A percentile compares a stretch with the other conserved stretches of the same genome.
Conservation (phyloP, 2,329 filamentous ascomycete species). For the Biscogniauxia sp. region DNA sequence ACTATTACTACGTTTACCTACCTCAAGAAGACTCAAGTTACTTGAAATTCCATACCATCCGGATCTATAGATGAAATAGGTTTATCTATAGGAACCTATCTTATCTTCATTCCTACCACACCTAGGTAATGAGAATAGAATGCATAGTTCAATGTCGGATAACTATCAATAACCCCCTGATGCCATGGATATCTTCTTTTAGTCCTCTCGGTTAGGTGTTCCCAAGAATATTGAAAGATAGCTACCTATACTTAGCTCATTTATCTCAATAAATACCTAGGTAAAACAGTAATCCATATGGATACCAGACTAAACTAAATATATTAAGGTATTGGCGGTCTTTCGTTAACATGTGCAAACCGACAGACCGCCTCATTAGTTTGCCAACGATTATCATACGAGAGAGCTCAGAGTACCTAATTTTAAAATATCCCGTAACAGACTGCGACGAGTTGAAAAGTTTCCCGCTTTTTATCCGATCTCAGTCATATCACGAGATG, state of each 20-base stretch:
- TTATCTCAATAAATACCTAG: too few relatives aligned
- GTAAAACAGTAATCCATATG: too few relatives aligned
- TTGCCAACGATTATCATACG: background rate
- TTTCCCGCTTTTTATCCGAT: background rate
- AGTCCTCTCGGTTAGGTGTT: too few relatives aligned
- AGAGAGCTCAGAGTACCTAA: background rate
- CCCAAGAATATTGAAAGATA: too few relatives aligned
- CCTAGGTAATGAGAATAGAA: background rate
- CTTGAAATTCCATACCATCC: background rate
- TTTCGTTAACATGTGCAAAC: too few relatives aligned
- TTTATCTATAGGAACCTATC: background rate
- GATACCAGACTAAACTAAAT: too few relatives aligned
- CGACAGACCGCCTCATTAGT: background rate
- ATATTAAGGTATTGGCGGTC: too few relatives aligned
- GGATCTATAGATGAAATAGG: background rate
- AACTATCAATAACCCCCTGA: background rate
- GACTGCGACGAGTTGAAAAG: background rate
- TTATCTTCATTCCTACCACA: background rate
- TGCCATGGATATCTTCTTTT: background rate
- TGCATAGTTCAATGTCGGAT: too few relatives aligned
- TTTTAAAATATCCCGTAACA: background rate
- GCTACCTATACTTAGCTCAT: too few relatives aligned
- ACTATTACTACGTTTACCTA: too few relatives aligned
- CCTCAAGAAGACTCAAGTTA: background rate
- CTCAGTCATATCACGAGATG: background rate